Percentiles rank a stretch among this genome's conserved stretches.
Evolutionary conservation across 2,329 filamentous ascomycete species (phyloP).

Genomic region (Biscogniauxia sp.): DNA sequence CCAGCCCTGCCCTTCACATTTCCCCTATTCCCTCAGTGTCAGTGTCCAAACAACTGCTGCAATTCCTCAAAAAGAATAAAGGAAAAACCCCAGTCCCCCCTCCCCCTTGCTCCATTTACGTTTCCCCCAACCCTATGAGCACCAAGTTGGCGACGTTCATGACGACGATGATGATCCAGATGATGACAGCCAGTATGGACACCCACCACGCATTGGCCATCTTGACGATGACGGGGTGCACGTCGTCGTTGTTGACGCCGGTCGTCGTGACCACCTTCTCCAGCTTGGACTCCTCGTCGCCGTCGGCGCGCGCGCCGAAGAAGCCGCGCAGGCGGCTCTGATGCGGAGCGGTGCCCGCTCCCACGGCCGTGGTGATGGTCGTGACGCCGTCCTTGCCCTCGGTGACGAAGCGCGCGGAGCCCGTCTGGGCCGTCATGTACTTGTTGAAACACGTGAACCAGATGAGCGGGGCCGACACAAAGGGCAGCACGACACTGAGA

Average conservation of each 20-base stretch:
- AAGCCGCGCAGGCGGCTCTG: not conserved
- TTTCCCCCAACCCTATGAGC: slow-evolving; percentile 23
- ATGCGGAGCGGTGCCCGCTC: no score
- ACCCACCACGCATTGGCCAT: slow-evolving; percentile 75
- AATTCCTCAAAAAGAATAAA: no score
- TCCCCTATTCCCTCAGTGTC: no score
- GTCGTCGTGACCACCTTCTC: not conserved
- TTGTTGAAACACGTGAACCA: slow-evolving; percentile 78
- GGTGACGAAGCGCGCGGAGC: slow-evolving; percentile 36
- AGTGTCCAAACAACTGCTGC: no score
- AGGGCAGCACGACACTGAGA: slow-evolving; percentile 75
- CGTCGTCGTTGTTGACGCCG: not conserved
- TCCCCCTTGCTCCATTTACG: not conserved
- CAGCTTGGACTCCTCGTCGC: not conserved
- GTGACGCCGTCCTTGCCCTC: slow-evolving; percentile 25
- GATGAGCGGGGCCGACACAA: slow-evolving; percentile 78
- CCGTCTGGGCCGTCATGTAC: slow-evolving; percentile 71
- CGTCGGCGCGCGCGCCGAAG: not conserved
- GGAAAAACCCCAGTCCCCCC: no score
- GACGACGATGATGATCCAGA: slow-evolving; percentile 72
- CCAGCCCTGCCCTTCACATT: no score
- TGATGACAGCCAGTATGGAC: slow-evolving; percentile 50
- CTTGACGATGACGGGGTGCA: slow-evolving; percentile 37
- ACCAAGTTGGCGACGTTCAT: slow-evolving; percentile 61
- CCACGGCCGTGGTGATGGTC: slow-evolving; percentile 1